Percentiles rank a stretch among this genome's conserved stretches.
phyloP scores from a whole-genome alignment of 371 early-diverging fungal species.

The Cokeromyces recurvatus region DNA sequence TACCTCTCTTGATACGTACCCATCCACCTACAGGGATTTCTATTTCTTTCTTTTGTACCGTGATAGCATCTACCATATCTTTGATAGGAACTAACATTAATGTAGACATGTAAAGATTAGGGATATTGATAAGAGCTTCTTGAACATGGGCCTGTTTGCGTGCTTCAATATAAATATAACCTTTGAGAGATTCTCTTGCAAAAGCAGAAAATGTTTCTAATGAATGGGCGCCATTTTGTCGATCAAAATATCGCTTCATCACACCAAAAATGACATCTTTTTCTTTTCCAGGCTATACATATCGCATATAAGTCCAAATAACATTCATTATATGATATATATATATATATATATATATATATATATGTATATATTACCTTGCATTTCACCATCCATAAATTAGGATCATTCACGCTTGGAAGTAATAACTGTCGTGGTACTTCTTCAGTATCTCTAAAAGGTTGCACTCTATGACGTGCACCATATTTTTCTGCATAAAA shows the following conservation, averaged over 20 bases:
- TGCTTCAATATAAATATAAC: slow-evolving; percentile 97
- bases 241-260: slow-evolving; percentile 76
- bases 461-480: slow-evolving; percentile 45
- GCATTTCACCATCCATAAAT: slow-evolving; percentile 93
- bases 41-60: slow-evolving; percentile 63
- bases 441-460: slow-evolving; percentile 64
- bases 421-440: slow-evolving; percentile 77
- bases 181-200: slow-evolving; percentile 85
- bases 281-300: slow-evolving; percentile 77
- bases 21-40: slow-evolving; percentile 80
- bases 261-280: slow-evolving; percentile 78
- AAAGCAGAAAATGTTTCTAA: slow-evolving; percentile 79
- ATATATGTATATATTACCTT: slow-evolving; percentile 36
- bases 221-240: slow-evolving; percentile 55
- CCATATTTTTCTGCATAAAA: slow-evolving; percentile 78
- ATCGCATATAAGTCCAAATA: no score
- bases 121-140: slow-evolving; percentile 67
- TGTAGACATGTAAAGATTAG: slow-evolving; percentile 69
- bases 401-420: slow-evolving; percentile 89
- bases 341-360: no score
- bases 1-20: slow-evolving; percentile 95
- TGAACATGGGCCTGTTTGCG: slow-evolving; percentile 80
- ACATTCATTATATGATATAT: no score
- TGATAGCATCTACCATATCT: slow-evolving; percentile 95
- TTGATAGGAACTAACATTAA: slow-evolving; percentile 89